Evolutionary conservation across 768 basidiomycete species (phyloP).

Genomic region (Russula brevipes): DNA sequence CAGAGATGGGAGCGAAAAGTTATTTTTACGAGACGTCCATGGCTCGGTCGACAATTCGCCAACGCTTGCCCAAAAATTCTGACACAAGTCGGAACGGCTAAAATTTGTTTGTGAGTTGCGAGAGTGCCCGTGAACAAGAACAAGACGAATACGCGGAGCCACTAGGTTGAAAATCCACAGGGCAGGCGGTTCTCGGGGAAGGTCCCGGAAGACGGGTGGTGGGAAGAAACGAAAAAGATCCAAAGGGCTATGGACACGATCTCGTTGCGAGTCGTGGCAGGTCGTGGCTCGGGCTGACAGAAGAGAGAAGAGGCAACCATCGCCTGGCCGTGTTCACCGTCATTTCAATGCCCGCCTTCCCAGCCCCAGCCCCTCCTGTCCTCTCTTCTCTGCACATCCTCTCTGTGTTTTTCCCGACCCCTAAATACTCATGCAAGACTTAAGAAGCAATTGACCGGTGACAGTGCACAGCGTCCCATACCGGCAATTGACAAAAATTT

Average conservation of each 20-base stretch:
- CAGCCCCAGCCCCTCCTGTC: no score
- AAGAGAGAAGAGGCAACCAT: no score
- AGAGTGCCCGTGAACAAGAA: not conserved
- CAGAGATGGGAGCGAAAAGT: not conserved
- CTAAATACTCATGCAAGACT: no score
- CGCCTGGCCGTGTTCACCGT: no score
- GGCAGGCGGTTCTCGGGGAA: not conserved
- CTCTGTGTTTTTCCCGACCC: no score
- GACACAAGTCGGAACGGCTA: conserved; percentile 12
- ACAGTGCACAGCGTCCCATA: not conserved
- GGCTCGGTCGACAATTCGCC: not conserved
- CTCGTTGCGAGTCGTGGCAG: no score
- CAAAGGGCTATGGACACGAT: no score
- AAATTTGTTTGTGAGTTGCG: conserved; percentile 9
- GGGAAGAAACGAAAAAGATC: not conserved
- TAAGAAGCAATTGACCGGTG: no score
- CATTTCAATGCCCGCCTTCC: no score
- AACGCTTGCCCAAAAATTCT: not conserved
- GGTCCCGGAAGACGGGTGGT: not conserved
- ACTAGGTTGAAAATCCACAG: not conserved
- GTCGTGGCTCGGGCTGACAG: no score
- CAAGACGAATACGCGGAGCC: not conserved
- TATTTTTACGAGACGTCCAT: not conserved
- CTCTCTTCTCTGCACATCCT: no score
- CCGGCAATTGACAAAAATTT: no score